Base-by-base conservation (phyloP, 208 protist species). In the Perkinsela sp. region DNA sequence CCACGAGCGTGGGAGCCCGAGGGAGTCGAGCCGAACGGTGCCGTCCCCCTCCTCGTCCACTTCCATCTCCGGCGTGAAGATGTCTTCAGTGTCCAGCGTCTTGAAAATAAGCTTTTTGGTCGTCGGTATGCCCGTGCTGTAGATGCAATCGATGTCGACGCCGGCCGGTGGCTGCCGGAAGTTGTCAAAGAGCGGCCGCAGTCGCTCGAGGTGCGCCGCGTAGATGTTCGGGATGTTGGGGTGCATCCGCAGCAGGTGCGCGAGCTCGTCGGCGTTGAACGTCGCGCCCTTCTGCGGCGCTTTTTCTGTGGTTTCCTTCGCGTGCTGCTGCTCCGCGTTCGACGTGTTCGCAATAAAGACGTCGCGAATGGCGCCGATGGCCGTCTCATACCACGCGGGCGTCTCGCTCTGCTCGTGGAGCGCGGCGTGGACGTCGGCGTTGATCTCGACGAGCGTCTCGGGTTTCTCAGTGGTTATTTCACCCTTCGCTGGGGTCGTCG, bases 81-180 rank as follows among this genome's bases (percentile, higher is more conserved):
- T 22, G 40, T 57, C 40, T 6, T 57, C 22, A 6, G 40, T 22
- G 22, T 57, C 22, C 13, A 57, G 40, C 40, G 40, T 57, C 22
- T 57, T 6, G 22, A n/a, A 57, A 22, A 57, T 57, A 22, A 57
- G 40, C 40, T 57, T 57, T 57, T 57, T 57, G 6, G 40, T 57
- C 22, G 40, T 57, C 40, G 6, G 40, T n/a, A 57, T 57, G 40
- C 40, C 40, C 22, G 40, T 57, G 40, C 40, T 57, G 22, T 57
- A 57, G 22, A 57, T 57, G 40, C 40, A 57, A 57, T 57, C 40
- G 40, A 57, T 57, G 40, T 57, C 40, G 40, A 57, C 40, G 40
- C 22, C 40, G 13, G 13, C 22, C 40, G 40, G 40, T 22, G 40
- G 40, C 40, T 22, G 40, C 6, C 40, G 40, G 22, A 57, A 57